Conservation (phyloP, 192 early-diverging fungal species). For the Coemansia sp. region DNA sequence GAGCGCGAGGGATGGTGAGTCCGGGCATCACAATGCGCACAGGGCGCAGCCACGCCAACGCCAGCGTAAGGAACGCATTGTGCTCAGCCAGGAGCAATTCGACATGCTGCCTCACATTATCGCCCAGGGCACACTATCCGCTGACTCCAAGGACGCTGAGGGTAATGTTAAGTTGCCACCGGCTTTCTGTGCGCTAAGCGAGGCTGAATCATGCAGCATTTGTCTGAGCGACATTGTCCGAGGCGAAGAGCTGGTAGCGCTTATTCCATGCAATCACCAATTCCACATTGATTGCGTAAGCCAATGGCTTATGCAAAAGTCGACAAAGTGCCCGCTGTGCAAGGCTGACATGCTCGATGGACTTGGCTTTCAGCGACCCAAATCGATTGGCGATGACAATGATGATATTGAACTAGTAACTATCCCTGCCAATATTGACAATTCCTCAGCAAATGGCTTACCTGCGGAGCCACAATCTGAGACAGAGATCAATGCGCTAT, state of each 20-base stretch:
- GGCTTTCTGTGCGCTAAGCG: not conserved
- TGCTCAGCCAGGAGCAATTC: slow-evolving; percentile 36
- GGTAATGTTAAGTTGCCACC: not conserved
- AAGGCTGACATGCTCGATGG: slow-evolving; percentile 34
- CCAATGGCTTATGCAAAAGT: slow-evolving; percentile 43
- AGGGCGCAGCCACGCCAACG: slow-evolving; percentile 13
- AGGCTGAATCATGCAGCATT: slow-evolving; percentile 35
- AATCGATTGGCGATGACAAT: slow-evolving; percentile 10
- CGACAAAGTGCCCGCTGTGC: slow-evolving; percentile 43
- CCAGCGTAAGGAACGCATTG: slow-evolving; percentile 15
- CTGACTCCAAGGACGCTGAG: not conserved
- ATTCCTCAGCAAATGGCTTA: not conserved
- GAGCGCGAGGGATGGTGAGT: not conserved
- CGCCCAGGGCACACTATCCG: slow-evolving; percentile 10
- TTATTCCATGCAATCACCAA: slow-evolving; percentile 35
- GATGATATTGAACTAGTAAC: slow-evolving; percentile 16
- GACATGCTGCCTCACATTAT: slow-evolving; percentile 30
- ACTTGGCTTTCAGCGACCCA: slow-evolving; percentile 15
- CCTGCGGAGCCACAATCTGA: not conserved
- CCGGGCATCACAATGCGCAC: not conserved
- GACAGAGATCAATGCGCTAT: not conserved
- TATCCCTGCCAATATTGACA: not conserved
- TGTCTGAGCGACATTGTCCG: slow-evolving; percentile 23
- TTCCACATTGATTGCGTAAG: slow-evolving; percentile 39
- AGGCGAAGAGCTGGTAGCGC: slow-evolving; percentile 26